Evolutionary conservation across 345 rosid species (phyloP).

Genomic region (Citrus sp.): DNA sequence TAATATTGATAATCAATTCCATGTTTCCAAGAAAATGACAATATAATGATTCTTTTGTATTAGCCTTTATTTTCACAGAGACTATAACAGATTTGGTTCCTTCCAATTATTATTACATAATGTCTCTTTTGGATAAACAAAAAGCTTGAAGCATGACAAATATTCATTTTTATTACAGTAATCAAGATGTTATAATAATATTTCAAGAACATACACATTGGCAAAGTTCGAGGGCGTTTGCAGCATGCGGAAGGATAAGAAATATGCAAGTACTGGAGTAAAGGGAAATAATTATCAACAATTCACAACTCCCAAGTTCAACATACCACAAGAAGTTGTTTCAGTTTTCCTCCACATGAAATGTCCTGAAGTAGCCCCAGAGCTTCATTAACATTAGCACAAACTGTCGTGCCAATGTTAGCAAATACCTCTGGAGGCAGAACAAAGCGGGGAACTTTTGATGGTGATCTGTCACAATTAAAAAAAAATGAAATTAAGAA

Average conservation of each 20-base stretch:
- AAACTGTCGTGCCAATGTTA: conserved; percentile 55
- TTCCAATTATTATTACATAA: not conserved
- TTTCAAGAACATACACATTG: not conserved
- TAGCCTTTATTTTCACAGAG: not conserved
- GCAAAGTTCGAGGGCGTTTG: not conserved
- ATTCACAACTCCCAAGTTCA: not conserved
- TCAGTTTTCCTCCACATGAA: conserved; percentile 68
- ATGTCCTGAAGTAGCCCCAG: conserved; percentile 73
- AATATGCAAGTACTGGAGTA: not conserved
- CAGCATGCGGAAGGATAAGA: not conserved
- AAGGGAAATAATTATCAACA: not conserved
- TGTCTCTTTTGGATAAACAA: not conserved
- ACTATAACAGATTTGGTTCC: not conserved
- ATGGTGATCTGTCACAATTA: conserved; percentile 45
- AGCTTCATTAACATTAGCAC: conserved; percentile 61
- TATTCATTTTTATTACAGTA: not conserved
- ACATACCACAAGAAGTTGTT: conserved; percentile 72
- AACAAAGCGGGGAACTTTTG: conserved; percentile 72
- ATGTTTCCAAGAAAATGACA: not conserved
- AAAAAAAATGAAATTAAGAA: not conserved
- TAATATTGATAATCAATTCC: not conserved
- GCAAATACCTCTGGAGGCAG: conserved; percentile 75
- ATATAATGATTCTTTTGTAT: not conserved
- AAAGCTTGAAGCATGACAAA: not conserved
- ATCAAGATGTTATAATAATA: not conserved